Evolutionary conservation across 2,329 filamentous ascomycete species (phyloP), one percentile per base, ranked within the genome.

Genomic region (Talaromyces amestolkiae): DNA sequence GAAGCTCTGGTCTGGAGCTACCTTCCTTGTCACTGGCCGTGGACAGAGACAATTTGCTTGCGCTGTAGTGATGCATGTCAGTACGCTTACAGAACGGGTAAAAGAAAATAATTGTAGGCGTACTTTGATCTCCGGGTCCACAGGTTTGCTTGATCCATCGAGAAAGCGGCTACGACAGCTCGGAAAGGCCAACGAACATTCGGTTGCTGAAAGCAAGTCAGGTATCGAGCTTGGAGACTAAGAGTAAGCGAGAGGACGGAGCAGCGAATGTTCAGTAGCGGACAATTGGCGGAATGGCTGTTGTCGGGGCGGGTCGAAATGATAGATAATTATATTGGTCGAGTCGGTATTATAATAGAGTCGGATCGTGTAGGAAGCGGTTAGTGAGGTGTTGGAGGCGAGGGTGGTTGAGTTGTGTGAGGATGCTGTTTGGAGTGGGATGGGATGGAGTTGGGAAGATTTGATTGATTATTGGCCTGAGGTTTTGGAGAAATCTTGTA

Each of bases 21-120:
- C 71, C 69, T 69, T 85, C 83, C 78, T 84, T 84, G 72, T 84
- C 81, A 69, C 81, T 86, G 75, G 87, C 83, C 77, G 91, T 96
- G 72, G 92, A 89, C 69, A 98, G 86, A 72, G 93, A 96, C 80
- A 97, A 90, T 84, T 96, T 98, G 85, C 87, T 91, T 80, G 87
- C 87, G 84, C 90, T 95, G 75, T 35, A 27, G 64, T 64, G 41
- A 31, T 65, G 54, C 37, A 66, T 70, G 61, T 74, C 69, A 72
- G 75, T 75, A 68, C 70, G 19, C 17, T 5, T n/a, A 61, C 53
- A 33, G 3, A 39, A 39, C 11, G 37, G n/a, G 61, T 63, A 56
- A 15, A 56, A 22, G 22, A 19, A 39, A 22, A 17, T 35, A 11
- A 15, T 8, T 24, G 6, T 13, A 11, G 33, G 76, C 80, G 72